Conservation (phyloP, 208 protist species). For the Vickermania ingenoplastis region DNA sequence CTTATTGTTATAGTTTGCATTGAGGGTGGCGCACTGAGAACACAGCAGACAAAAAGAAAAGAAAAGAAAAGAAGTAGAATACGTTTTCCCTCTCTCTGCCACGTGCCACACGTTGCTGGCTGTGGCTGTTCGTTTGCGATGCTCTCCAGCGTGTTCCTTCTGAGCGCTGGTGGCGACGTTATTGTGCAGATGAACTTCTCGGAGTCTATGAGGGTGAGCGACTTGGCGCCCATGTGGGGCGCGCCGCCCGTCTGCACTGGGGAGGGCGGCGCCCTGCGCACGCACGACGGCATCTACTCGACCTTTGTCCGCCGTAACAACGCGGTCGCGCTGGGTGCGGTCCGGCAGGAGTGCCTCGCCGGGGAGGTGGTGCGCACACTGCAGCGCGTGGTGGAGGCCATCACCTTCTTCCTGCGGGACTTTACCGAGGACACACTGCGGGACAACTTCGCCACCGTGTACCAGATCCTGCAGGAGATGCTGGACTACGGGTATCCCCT, state of each 20-base stretch:
- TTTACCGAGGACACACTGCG: conserved; percentile 69
- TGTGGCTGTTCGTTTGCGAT: too few species aligned
- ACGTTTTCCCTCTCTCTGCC: too few species aligned
- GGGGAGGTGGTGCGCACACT: conserved; percentile 76
- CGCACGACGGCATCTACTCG: conserved; percentile 48
- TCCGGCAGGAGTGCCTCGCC: conserved; percentile 51
- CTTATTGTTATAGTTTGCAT: too few species aligned
- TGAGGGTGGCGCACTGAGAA: too few species aligned
- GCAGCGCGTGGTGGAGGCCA: conserved; percentile 33
- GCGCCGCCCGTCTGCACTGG: conserved; percentile 10
- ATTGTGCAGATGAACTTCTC: conserved; percentile 85
- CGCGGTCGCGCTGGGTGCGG: conserved; percentile 63
- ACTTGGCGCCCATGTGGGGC: conserved; percentile 76
- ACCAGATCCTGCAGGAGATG: conserved; percentile 88
- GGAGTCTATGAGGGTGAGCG: conserved; percentile 47
- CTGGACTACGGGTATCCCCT: conserved; percentile 89
- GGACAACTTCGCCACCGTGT: conserved; percentile 87
- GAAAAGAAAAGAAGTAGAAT: too few species aligned
- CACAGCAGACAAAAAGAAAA: too few species aligned
- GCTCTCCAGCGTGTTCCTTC: conserved; percentile 69
- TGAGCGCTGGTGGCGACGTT: conserved; percentile 68
- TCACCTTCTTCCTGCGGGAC: conserved; percentile 72
- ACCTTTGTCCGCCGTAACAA: conserved; percentile 61
- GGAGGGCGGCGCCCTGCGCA: conserved; percentile 38
- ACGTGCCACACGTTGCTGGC: too few species aligned